These are phyloP conservation scores for Aureoboletus auriporus DNA, from an alignment of 768 basidiomycete species.

Conservation along the genomic window DNA sequence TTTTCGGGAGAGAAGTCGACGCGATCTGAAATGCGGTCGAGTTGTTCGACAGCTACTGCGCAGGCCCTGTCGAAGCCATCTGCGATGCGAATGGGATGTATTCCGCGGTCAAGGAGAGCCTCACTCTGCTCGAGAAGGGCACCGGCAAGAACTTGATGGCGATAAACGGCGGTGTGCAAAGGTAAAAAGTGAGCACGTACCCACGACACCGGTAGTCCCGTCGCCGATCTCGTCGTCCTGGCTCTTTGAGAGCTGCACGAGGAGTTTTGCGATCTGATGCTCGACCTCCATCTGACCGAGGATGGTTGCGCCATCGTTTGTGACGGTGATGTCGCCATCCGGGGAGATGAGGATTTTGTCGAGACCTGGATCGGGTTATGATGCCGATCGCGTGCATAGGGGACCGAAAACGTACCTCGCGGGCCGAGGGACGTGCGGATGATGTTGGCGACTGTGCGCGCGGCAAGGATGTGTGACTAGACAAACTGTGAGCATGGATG, in stretches of 20 bases:
- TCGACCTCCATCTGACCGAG: constrained; percentile 99
- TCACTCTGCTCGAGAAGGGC: constrained; percentile 94
- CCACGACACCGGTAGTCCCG: constrained; percentile 98
- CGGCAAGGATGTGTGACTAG: constrained; percentile 93
- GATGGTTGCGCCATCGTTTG: constrained; percentile 98
- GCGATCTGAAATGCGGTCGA: constrained; percentile 87
- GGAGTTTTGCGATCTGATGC: constrained; percentile 96
- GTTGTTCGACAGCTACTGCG: constrained; percentile 80
- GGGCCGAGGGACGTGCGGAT: constrained; percentile 94
- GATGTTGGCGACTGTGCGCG: constrained; percentile 90
- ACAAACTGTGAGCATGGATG: constrained; percentile 3
- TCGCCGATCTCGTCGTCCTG: constrained; percentile 99
- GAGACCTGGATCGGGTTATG: constrained; percentile 53
- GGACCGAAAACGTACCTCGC: constrained; percentile 54
- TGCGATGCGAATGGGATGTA: constrained; percentile 98
- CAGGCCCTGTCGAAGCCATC: constrained; percentile 98
- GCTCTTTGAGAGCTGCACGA: constrained; percentile 94
- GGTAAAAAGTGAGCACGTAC: constrained; percentile 47
- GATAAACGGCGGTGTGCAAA: constrained; percentile 2
- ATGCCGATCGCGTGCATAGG: constrained; percentile 7
- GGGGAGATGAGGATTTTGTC: constrained; percentile 94
- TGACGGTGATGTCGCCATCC: constrained; percentile 98
- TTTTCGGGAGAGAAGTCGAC: constrained; percentile 81
- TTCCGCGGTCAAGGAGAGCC: constrained; percentile 94
- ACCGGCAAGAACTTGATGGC: constrained; percentile 84